Evolutionary conservation across 768 basidiomycete species (phyloP).

Genomic region (Pleurotus sapidus): DNA sequence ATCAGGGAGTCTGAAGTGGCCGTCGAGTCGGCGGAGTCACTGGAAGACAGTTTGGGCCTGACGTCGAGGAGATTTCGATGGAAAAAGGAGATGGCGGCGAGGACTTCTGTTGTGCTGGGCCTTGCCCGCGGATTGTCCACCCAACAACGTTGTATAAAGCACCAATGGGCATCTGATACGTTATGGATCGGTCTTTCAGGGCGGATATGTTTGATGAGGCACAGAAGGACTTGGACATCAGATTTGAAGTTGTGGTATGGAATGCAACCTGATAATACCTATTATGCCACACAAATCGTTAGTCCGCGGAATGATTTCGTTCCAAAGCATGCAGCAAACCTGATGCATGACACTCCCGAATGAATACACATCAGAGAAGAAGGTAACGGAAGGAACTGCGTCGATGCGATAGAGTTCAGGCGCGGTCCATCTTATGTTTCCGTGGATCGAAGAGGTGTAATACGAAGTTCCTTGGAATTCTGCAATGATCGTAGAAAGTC

Average conservation of each 20-base stretch:
- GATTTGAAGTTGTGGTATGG: conserved; percentile 7
- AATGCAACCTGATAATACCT: conserved; percentile 9
- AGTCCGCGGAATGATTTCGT: background rate
- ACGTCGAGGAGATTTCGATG: background rate
- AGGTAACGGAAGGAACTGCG: conserved; percentile 1
- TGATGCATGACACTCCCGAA: conserved; percentile 10
- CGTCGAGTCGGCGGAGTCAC: background rate
- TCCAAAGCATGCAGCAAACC: background rate
- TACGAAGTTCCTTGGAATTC: conserved; percentile 9
- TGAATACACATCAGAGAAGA: conserved; percentile 10
- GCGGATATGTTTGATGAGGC: conserved; percentile 3
- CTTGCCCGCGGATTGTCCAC: conserved; percentile 2
- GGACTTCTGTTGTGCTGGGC: conserved; percentile 6
- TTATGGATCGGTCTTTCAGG: conserved; percentile 3
- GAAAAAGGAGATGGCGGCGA: conserved; percentile 5
- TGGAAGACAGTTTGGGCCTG: background rate
- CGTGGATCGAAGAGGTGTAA: conserved; percentile 7
- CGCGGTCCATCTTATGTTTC: conserved; percentile 8
- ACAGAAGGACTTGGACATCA: conserved; percentile 6
- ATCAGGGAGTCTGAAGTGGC: background rate
- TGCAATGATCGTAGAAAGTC: conserved; percentile 9
- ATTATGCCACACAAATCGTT: background rate
- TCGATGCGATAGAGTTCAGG: conserved; percentile 6
- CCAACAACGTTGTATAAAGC: conserved; percentile 10
- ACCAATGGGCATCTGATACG: conserved; percentile 8